Evolutionary conservation across 2,329 filamentous ascomycete species (phyloP).

Genomic region (Davidsoniella neocaledoniae): DNA sequence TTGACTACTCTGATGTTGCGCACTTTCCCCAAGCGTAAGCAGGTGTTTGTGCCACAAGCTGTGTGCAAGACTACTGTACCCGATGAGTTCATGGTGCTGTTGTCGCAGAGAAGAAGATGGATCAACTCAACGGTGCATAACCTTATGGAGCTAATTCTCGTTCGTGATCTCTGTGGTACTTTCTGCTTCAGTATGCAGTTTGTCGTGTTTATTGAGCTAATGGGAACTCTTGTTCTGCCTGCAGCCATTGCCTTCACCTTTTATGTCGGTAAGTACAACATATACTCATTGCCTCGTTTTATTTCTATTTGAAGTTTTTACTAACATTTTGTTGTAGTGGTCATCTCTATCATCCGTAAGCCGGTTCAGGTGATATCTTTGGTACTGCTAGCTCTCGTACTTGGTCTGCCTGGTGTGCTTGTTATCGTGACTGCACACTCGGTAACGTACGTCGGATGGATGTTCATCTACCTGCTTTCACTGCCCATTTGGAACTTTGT

Average conservation of each 20-base stretch:
- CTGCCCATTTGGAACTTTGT: conserved; percentile 97
- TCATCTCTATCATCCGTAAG: conserved; percentile 64
- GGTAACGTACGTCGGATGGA: conserved; percentile 85
- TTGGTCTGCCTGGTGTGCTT: conserved; percentile 81
- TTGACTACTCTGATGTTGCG: conserved; percentile 94
- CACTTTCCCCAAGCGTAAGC: conserved; percentile 97
- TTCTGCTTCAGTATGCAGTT: conserved; percentile 99
- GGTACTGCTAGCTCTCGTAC: conserved; percentile 71
- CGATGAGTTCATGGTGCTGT: conserved; percentile 75
- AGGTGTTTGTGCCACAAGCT: conserved; percentile 94
- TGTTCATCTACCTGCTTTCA: conserved; percentile 86
- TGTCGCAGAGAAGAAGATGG: conserved; percentile 93
- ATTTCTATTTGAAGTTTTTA: background rate
- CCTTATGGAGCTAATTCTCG: conserved; percentile 89
- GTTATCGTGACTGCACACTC: conserved; percentile 90
- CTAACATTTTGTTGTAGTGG: conserved; percentile 33
- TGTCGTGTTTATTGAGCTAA: conserved; percentile 84
- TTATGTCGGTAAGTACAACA: conserved; percentile 58
- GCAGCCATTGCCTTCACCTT: conserved; percentile 95
- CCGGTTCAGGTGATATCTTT: conserved; percentile 79
- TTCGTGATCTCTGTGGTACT: conserved; percentile 89
- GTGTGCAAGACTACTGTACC: conserved; percentile 98
- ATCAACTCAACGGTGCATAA: conserved; percentile 99
- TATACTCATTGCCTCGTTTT: background rate
- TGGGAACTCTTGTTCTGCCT: conserved; percentile 86